These are phyloP conservation scores for Globisporangium nagaii DNA, from an alignment of 352 stramenopile genomes.

Conservation along the genomic window DNA sequence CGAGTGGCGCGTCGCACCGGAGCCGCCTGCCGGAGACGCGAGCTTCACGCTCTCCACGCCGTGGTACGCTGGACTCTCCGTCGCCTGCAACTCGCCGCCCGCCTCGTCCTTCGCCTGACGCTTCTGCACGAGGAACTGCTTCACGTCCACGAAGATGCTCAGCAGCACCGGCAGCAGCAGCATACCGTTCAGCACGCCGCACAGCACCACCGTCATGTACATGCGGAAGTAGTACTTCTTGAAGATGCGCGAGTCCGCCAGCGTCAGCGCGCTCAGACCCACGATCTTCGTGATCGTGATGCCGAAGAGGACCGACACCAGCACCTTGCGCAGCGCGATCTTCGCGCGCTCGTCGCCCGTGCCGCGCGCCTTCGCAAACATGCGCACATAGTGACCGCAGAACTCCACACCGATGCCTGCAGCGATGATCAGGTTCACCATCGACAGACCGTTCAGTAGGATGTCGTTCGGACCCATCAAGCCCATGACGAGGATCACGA, in stretches of 20 bases:
- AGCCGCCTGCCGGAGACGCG: slow-evolving; percentile 7
- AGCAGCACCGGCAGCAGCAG: slow-evolving; percentile 55
- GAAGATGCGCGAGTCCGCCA: slow-evolving; percentile 77
- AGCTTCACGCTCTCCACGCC: slow-evolving; percentile 14
- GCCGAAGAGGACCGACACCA: slow-evolving; percentile 38
- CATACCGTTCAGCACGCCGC: slow-evolving; percentile 79
- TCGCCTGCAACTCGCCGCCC: slow-evolving; percentile 2
- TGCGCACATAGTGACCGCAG: slow-evolving; percentile 67
- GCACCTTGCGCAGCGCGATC: slow-evolving; percentile 27
- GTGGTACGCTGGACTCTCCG: slow-evolving; percentile 20
- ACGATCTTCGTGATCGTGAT: slow-evolving; percentile 37
- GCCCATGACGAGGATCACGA: slow-evolving; percentile 47
- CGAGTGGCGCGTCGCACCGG: slow-evolving; percentile 17
- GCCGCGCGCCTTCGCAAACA: slow-evolving; percentile 45
- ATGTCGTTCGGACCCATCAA: slow-evolving; percentile 60
- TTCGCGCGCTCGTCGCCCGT: slow-evolving; percentile 24
- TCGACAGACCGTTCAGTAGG: slow-evolving; percentile 76
- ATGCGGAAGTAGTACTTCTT: slow-evolving; percentile 91
- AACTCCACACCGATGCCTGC: slow-evolving; percentile 82
- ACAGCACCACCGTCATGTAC: slow-evolving; percentile 83
- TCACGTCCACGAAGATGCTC: slow-evolving; percentile 44
- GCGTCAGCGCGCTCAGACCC: slow-evolving; percentile 25
- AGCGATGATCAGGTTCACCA: slow-evolving; percentile 84
- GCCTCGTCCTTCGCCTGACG: slow-evolving; percentile 15
- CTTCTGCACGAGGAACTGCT: slow-evolving; percentile 32